Base-by-base conservation (phyloP, 371 early-diverging fungal species). In the Zopfochytrium polystomum region DNA sequence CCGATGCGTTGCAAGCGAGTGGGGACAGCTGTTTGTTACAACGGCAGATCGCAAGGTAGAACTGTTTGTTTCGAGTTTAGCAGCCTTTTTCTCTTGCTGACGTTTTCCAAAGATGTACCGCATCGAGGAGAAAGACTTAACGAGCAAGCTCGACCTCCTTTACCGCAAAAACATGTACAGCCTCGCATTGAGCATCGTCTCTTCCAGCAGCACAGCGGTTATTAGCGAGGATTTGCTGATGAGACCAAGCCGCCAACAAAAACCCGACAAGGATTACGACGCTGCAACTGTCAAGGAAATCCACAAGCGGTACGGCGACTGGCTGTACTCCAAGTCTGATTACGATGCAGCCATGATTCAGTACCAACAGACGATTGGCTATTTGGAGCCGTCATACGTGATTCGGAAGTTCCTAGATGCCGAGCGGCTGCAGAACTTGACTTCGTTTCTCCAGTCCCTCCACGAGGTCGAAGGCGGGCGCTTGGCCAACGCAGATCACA, bases 321-420 rank as follows among this genome's bases (percentile, higher is more conserved):
- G 88, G 72, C 80, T 95, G 26, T 92, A 94, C 68, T 65, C 69
- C 62, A 92, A 92, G 62, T 88, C 85, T 6, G 95, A 97, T 55
- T 94, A 84, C 66, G 94, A 95, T 52, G 79, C 85, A 5, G 92
- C 98, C 1, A 93, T 95, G 87, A 77, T 80, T 29, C 93, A 97
- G 72, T 96, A 94, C 66, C 76, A 91, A 18, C 79, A 87, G 25
- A 97, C 96, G 0, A 89, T 96, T 34, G 92, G 92, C 1, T 84
- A 93, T n/a, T 75, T 97, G 15, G 96, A 96, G 71, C 94, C 96
- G 0, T 90, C 91, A 2, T 95, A 93, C 70, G 87, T 96, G 15
- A 95, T 97, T 66, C 80, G 92, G 66, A 95, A 95, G 86, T 95
- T 89, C 71, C 72, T 96, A 60, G 95, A 95, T 68, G 95, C 93